These are phyloP conservation scores for Phytophthora citricola DNA, from an alignment of 352 stramenopile species.

Conservation along the genomic window DNA sequence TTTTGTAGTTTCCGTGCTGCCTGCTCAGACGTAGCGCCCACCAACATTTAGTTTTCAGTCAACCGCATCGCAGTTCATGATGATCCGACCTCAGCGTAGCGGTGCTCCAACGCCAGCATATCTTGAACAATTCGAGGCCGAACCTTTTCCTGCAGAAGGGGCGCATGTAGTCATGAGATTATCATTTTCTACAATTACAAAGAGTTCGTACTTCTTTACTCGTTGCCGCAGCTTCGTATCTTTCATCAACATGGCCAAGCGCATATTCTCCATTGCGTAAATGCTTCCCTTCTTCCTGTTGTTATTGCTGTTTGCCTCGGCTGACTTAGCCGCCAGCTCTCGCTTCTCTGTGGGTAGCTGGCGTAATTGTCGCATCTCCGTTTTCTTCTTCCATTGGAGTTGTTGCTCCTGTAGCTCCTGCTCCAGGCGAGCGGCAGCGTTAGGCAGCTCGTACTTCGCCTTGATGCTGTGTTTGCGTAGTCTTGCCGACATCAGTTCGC, in stretches of 20 bases:
- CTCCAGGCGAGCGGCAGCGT: constrained; percentile 48
- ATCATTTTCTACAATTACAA: background rate
- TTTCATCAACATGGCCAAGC: constrained; percentile 53
- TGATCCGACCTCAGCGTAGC: constrained; percentile 46
- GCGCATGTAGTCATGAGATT: background rate
- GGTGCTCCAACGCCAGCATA: constrained; percentile 70
- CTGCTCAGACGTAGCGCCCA: constrained; percentile 8
- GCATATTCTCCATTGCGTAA: constrained; percentile 74
- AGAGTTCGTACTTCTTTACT: constrained; percentile 43
- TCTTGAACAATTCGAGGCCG: constrained; percentile 74
- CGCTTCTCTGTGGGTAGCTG: constrained; percentile 11
- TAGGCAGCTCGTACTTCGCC: constrained; percentile 63
- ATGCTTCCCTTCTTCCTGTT: constrained; percentile 37
- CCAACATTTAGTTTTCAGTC: background rate
- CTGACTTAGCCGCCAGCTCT: constrained; percentile 13
- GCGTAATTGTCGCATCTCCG: constrained; percentile 16
- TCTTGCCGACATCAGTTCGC: constrained; percentile 16
- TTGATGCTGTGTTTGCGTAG: constrained; percentile 33
- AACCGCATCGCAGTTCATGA: background rate
- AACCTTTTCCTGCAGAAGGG: constrained; percentile 44
- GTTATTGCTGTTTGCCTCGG: constrained; percentile 34
- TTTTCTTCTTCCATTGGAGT: constrained; percentile 44
- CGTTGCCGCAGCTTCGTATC: constrained; percentile 49
- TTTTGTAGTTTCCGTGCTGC: constrained; percentile 56
- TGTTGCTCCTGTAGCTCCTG: constrained; percentile 59